Percentiles rank a stretch among this genome's conserved stretches.
Conservation (phyloP, 225 moss, liverwort and hornwort genomes). For the Sphagnum contortum region DNA sequence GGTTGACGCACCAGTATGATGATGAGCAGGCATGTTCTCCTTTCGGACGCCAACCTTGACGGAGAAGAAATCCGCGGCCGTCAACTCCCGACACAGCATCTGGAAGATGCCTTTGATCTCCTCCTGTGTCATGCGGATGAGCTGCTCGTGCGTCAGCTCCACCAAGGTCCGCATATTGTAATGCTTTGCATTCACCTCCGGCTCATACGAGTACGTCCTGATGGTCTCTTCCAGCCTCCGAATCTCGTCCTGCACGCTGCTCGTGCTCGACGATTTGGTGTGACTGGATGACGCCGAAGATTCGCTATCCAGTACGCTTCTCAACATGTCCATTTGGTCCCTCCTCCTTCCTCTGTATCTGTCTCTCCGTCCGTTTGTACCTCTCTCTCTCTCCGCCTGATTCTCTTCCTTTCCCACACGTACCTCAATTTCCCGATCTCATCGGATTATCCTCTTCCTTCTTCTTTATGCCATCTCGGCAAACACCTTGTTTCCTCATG, state of each 20-base stretch:
- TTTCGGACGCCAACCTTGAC: conserved; percentile 28
- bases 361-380: too few species aligned
- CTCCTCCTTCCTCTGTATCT: too few species aligned
- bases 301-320: conserved; percentile 12
- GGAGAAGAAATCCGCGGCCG: conserved; percentile 33
- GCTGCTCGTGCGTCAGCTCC: conserved; percentile 37
- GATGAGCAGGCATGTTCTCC: not conserved
- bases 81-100: conserved; percentile 32
- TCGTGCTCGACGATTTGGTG: conserved; percentile 15
- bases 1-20: conserved; percentile 4
- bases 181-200: conserved; percentile 6
- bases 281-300: conserved; percentile 18
- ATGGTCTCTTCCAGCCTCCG: conserved; percentile 19
- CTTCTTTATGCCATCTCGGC: too few species aligned
- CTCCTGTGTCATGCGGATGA: conserved; percentile 30
- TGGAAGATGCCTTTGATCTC: conserved; percentile 35
- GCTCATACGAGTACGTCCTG: conserved; percentile 11
- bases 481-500: too few species aligned
- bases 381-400: too few species aligned
- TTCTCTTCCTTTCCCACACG: too few species aligned
- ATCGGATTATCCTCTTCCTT: too few species aligned
- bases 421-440: too few species aligned
- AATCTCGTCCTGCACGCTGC: conserved; percentile 15
- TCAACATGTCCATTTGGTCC: conserved; percentile 10
- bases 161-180: conserved; percentile 23